Percentiles rank a stretch among this genome's conserved stretches.
Evolutionary conservation across 2,329 filamentous ascomycete species (phyloP).

Genomic region (Ceratocystiopsis sp.): DNA sequence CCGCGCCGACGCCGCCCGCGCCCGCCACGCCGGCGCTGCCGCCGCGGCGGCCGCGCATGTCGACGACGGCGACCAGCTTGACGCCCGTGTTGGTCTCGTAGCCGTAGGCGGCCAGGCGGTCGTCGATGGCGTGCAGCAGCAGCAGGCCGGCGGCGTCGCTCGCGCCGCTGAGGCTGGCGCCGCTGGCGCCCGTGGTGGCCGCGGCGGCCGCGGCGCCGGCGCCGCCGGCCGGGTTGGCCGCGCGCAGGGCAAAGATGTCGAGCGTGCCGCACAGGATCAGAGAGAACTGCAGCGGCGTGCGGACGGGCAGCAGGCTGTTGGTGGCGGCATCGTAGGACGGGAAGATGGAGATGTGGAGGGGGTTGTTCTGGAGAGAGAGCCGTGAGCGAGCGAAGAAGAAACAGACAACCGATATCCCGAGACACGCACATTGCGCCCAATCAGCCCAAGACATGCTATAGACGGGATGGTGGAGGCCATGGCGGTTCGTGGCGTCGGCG

Average conservation of each 20-base stretch:
- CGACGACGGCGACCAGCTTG: slow-evolving; percentile 77
- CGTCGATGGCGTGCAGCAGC: slow-evolving; percentile 82
- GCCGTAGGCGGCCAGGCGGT: slow-evolving; percentile 83
- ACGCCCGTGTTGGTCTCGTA: slow-evolving; percentile 94
- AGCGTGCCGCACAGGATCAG: slow-evolving; percentile 82
- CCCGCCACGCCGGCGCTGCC: slow-evolving; percentile 2
- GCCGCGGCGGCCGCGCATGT: slow-evolving; percentile 58
- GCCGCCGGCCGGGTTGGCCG: slow-evolving; percentile 38
- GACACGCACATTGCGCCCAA: slow-evolving; percentile 67
- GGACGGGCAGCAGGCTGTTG: slow-evolving; percentile 36
- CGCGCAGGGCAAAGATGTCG: slow-evolving; percentile 80
- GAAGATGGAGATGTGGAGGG: slow-evolving; percentile 83
- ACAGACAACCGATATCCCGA: no score
- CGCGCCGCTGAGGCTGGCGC: slow-evolving; percentile 52
- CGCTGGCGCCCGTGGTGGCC: slow-evolving; percentile 7
- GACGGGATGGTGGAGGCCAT: slow-evolving; percentile 53
- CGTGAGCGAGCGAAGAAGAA: not conserved
- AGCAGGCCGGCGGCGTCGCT: slow-evolving; percentile 35
- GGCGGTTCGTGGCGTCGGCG: not conserved
- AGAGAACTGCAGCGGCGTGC: slow-evolving; percentile 72
- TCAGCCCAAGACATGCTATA: slow-evolving; percentile 84
- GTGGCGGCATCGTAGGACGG: slow-evolving; percentile 48
- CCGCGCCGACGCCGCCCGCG: slow-evolving; percentile 11
- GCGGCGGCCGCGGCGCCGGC: slow-evolving; percentile 20
- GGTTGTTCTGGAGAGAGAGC: slow-evolving; percentile 59